A percentile compares a stretch with the other conserved stretches of the same genome.
Conservation (phyloP, 257 asterid species). For the Primulina eburnea region DNA sequence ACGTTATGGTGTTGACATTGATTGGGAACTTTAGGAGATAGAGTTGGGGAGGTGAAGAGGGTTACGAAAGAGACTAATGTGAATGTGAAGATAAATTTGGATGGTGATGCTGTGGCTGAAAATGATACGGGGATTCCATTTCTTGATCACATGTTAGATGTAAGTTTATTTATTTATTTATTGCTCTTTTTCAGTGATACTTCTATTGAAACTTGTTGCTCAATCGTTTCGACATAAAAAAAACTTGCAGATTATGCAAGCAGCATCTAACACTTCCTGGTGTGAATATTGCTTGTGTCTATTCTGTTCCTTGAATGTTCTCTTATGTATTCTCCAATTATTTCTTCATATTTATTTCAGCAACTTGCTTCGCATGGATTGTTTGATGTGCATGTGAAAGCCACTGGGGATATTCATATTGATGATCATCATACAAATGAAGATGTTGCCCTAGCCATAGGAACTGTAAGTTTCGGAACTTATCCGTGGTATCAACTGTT, state of each 20-base stretch:
- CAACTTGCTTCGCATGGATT: conserved; percentile 97
- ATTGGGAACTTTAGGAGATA: conserved; percentile 31
- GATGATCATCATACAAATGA: conserved; percentile 97
- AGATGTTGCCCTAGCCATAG: conserved; percentile 86
- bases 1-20: not conserved
- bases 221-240: not conserved
- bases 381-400: conserved; percentile 75
- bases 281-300: not conserved
- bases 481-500: not conserved
- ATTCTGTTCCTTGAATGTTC: not conserved
- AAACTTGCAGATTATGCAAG: not conserved
- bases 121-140: conserved; percentile 80
- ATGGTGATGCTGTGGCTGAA: conserved; percentile 81
- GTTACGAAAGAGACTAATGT: conserved; percentile 91
- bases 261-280: conserved; percentile 7
- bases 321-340: not conserved
- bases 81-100: conserved; percentile 72
- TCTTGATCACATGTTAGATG: conserved; percentile 98
- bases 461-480: conserved; percentile 52
- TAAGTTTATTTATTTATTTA: conserved; percentile 28
- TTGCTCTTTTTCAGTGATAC: not conserved
- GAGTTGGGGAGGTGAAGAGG: conserved; percentile 92
- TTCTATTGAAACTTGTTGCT: not conserved
- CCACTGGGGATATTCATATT: conserved; percentile 83
- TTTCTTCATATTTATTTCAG: conserved; percentile 38